These are phyloP conservation scores for Blastobotrys persicus DNA, from an alignment of 1,139 yeast species.

Conservation along the genomic window DNA sequence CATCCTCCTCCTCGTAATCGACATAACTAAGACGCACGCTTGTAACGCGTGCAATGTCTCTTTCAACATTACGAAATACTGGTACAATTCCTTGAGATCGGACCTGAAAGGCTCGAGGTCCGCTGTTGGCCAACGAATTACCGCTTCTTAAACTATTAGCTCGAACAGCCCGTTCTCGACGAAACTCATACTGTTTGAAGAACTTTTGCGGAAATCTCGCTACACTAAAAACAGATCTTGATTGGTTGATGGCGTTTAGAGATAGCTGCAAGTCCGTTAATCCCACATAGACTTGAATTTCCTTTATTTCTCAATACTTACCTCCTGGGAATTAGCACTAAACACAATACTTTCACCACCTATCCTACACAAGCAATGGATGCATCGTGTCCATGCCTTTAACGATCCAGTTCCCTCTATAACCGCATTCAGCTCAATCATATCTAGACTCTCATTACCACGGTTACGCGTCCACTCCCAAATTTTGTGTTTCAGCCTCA, in stretches of 20 bases:
- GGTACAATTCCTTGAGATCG: conserved; percentile 14
- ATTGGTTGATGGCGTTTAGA: conserved; percentile 22
- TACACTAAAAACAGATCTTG: conserved; percentile 22
- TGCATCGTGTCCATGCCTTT: conserved; percentile 22
- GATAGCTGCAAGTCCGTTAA: conserved; percentile 16
- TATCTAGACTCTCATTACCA: no score
- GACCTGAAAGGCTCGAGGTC: conserved; percentile 11
- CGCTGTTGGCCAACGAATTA: not conserved
- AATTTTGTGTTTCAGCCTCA: no score
- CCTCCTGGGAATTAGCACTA: conserved; percentile 3
- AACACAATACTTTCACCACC: conserved; percentile 19
- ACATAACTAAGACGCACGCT: conserved; percentile 6
- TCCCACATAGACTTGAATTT: no score
- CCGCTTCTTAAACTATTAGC: conserved; percentile 4
- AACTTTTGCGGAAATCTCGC: conserved; percentile 18
- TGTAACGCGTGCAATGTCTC: conserved; percentile 15
- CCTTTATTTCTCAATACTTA: no score
- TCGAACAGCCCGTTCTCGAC: conserved; percentile 7
- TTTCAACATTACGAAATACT: conserved; percentile 25
- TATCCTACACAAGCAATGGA: conserved; percentile 20
- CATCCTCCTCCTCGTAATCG: conserved; percentile 7
- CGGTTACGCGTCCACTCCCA: not conserved
- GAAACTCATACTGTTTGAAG: conserved; percentile 19
- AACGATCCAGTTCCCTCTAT: conserved; percentile 20
- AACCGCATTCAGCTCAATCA: conserved; percentile 20